Percentiles rank a stretch among this genome's conserved stretches.
Evolutionary conservation across 805 yeast genomes (phyloP).

Genomic region (Tetrapisispora phaffii): DNA sequence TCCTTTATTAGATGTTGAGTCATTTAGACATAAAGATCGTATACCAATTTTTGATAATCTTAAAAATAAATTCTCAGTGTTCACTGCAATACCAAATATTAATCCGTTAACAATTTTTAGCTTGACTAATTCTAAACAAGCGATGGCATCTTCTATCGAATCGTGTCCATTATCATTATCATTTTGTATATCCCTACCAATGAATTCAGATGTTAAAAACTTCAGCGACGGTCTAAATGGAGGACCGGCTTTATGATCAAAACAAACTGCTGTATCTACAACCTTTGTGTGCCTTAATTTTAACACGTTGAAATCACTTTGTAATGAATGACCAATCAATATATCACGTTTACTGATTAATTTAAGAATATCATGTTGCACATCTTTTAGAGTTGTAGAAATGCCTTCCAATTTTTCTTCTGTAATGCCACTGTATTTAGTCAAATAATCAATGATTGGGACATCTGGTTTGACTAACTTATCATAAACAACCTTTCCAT

Average conservation of each 20-base stretch:
- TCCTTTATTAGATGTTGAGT: slow-evolving; percentile 24
- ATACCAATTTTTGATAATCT: slow-evolving; percentile 27
- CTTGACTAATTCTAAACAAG: slow-evolving; percentile 71
- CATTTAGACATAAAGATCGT: slow-evolving; percentile 28
- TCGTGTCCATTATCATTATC: slow-evolving; percentile 65
- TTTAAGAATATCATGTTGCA: slow-evolving; percentile 46
- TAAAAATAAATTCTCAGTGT: slow-evolving; percentile 36
- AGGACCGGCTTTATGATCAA: slow-evolving; percentile 74
- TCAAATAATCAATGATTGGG: slow-evolving; percentile 68
- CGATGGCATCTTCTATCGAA: slow-evolving; percentile 73
- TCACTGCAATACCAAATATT: slow-evolving; percentile 46
- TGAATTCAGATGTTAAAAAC: slow-evolving; percentile 50
- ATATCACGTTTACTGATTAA: slow-evolving; percentile 51
- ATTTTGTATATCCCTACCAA: slow-evolving; percentile 54
- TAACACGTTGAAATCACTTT: slow-evolving; percentile 68
- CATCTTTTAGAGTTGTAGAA: slow-evolving; percentile 54
- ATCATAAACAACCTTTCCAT: slow-evolving; percentile 54
- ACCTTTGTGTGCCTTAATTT: slow-evolving; percentile 61
- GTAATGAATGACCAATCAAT: slow-evolving; percentile 82
- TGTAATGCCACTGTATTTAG: slow-evolving; percentile 82
- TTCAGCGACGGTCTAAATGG: slow-evolving; percentile 72
- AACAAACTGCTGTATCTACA: slow-evolving; percentile 71
- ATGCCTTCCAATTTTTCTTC: slow-evolving; percentile 50
- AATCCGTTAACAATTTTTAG: slow-evolving; percentile 59
- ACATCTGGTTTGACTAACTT: slow-evolving; percentile 69